phyloP scores from a whole-genome alignment of 495 filamentous ascomycete species.

The Cercophora scortea region DNA sequence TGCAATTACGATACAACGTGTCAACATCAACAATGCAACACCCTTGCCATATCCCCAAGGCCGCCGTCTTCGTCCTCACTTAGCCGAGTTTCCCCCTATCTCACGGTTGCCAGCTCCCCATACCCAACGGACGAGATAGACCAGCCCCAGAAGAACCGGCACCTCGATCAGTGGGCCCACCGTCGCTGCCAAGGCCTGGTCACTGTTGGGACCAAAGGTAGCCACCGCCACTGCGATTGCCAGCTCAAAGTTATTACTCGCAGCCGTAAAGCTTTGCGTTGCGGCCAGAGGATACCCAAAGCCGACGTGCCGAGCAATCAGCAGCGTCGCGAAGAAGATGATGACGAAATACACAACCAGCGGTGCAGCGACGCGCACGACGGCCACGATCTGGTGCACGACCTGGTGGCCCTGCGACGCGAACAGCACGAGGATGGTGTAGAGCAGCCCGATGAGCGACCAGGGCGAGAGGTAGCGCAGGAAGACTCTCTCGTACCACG shows the following conservation, averaged over 20 bases:
- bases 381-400: slow-evolving; percentile 76
- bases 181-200: slow-evolving; percentile 82
- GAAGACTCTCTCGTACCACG: slow-evolving; percentile 63
- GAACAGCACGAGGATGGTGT: slow-evolving; percentile 80
- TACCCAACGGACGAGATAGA: slow-evolving; percentile 62
- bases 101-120: no score
- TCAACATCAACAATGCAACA: no score
- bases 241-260: slow-evolving; percentile 92
- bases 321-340: slow-evolving; percentile 64
- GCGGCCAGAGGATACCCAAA: slow-evolving; percentile 65
- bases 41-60: no score
- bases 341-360: slow-evolving; percentile 71
- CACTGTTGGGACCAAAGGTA: slow-evolving; percentile 68
- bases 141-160: slow-evolving; percentile 71
- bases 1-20: no score
- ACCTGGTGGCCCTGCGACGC: slow-evolving; percentile 73
- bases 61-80: no score
- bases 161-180: slow-evolving; percentile 91
- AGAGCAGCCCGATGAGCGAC: slow-evolving; percentile 77
- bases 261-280: slow-evolving; percentile 89
- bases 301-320: slow-evolving; percentile 47
- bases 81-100: no score
- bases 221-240: slow-evolving; percentile 90
- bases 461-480: slow-evolving; percentile 61
- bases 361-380: slow-evolving; percentile 71